phyloP scores from a whole-genome alignment of 306 rosid species.

The Gastrolobium bilobum region DNA sequence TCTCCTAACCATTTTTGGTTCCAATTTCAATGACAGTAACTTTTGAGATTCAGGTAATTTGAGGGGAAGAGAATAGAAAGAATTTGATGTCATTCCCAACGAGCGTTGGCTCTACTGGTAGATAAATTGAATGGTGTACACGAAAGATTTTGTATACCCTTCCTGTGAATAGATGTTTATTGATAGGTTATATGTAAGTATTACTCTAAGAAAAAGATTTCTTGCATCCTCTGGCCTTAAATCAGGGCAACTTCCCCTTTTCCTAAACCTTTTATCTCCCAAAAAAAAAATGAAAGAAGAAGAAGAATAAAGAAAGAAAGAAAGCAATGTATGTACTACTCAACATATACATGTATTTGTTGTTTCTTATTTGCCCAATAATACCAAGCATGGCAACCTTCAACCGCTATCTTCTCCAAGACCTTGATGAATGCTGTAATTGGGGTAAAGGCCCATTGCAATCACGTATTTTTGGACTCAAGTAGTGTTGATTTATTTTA shows the following conservation, averaged over 20 bases:
- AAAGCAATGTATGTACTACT: background rate
- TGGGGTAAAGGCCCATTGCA: too few relatives aligned
- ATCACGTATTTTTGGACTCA: too few relatives aligned
- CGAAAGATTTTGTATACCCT: background rate
- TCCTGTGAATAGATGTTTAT: background rate
- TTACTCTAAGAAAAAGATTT: background rate
- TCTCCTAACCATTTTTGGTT: background rate
- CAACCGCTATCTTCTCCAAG: background rate
- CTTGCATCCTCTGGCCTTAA: background rate
- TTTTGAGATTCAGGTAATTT: constrained; percentile 11
- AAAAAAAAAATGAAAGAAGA: background rate
- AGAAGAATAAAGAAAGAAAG: background rate
- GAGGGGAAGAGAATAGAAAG: background rate
- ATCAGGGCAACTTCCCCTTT: background rate
- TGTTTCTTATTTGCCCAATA: background rate
- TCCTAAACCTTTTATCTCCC: background rate
- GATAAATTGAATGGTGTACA: background rate
- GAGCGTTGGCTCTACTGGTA: background rate
- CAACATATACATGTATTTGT: background rate
- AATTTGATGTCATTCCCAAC: background rate
- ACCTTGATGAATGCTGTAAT: background rate
- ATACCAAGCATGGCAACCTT: background rate
- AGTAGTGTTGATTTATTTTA: too few relatives aligned
- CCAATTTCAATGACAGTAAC: background rate
- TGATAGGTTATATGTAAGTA: background rate